Evolutionary conservation across 345 rosid genomes (phyloP).

Genomic region (Eucalyptus tenuipes): DNA sequence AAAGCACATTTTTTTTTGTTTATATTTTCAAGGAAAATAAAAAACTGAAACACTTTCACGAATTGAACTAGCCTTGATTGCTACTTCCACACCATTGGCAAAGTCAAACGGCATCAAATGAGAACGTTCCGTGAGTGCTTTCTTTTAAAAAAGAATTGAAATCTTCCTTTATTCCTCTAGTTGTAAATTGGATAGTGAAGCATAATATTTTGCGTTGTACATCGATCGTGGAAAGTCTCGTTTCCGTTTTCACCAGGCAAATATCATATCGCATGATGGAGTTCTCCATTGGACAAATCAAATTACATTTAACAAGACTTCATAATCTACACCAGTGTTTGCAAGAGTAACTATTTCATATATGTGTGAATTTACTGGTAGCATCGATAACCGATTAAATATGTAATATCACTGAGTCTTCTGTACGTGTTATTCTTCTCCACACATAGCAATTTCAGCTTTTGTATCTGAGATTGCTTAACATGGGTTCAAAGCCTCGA

Average conservation of each 20-base stretch:
- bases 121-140: accelerated
- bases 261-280: neutral
- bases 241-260: neutral
- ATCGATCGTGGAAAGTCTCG: neutral
- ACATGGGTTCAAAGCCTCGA: neutral
- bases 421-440: neutral
- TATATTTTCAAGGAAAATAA: neutral
- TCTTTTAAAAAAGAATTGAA: neutral
- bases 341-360: neutral
- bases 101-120: neutral
- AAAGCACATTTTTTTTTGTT: no score
- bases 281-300: accelerated
- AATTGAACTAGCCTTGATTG: neutral
- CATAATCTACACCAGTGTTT: neutral
- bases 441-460: accelerated
- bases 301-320: neutral
- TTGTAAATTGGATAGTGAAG: neutral
- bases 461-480: neutral
- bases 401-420: neutral
- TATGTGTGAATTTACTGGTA: neutral
- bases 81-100: neutral
- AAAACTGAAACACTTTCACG: neutral
- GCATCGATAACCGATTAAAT: no score
- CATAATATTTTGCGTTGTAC: neutral
- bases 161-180: neutral